Evolutionary conservation across 441 rosid genomes (phyloP).

Genomic region (Croton setiger): DNA sequence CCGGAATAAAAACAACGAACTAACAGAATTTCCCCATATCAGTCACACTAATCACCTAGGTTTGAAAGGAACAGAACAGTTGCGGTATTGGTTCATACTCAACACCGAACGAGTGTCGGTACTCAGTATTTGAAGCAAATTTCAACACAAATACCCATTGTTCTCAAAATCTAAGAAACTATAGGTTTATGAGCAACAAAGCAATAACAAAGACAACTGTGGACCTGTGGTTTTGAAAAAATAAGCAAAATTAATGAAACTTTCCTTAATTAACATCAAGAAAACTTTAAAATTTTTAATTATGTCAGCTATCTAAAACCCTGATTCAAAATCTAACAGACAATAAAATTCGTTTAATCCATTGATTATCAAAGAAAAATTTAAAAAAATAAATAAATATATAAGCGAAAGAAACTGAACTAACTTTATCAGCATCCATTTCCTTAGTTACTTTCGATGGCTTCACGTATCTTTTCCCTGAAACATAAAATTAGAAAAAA

Average conservation of each 20-base stretch:
- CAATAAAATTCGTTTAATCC: neutral
- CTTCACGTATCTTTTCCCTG: conserved; percentile 74
- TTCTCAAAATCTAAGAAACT: neutral
- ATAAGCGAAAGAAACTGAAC: neutral
- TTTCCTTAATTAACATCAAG: too few species aligned
- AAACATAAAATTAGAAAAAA: conserved; percentile 1
- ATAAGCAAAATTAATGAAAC: neutral
- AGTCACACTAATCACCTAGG: conserved; percentile 7
- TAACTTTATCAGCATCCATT: conserved; percentile 60
- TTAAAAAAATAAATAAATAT: neutral
- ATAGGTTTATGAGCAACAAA: neutral
- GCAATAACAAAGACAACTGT: neutral
- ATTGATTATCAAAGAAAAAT: neutral
- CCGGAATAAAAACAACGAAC: neutral
- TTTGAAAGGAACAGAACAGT: conserved; percentile 8
- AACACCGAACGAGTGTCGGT: conserved; percentile 8
- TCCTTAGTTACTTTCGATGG: conserved; percentile 68
- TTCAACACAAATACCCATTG: neutral
- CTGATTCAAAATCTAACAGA: neutral
- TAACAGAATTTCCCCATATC: conserved; percentile 1
- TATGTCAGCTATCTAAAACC: neutral
- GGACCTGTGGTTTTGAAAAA: neutral
- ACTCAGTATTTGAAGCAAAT: conserved; percentile 25
- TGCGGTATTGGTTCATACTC: conserved; percentile 24
- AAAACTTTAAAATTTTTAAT: too few species aligned